Conservation (phyloP, 2,329 filamentous ascomycete genomes). For the Aspergillus novoparasiticus region DNA sequence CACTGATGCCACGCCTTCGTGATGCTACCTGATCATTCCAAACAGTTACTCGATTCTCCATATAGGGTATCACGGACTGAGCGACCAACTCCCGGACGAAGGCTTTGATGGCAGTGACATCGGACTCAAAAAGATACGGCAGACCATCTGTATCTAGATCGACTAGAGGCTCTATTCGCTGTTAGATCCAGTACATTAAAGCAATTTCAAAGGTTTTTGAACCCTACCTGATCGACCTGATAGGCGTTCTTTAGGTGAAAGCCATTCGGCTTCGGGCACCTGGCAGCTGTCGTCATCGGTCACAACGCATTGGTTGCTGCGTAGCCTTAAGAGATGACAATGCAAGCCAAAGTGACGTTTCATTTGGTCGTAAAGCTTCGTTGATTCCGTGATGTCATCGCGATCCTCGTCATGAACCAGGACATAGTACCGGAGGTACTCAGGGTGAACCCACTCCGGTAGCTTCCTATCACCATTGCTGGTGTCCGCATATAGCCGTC, state of each 20-base stretch:
- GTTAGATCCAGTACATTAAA: constrained; percentile 7
- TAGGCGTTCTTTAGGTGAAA: constrained; percentile 83
- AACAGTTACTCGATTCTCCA: constrained; percentile 86
- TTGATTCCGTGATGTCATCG: constrained; percentile 88
- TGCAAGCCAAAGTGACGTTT: constrained; percentile 96
- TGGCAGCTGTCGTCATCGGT: constrained; percentile 89
- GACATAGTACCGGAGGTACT: constrained; percentile 95
- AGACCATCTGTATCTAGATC: constrained; percentile 68
- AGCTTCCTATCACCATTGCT: constrained; percentile 72
- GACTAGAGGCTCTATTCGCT: constrained; percentile 41
- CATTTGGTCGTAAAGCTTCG: constrained; percentile 95
- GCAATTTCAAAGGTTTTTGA: not conserved
- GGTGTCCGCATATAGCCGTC: constrained; percentile 82
- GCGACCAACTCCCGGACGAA: constrained; percentile 95
- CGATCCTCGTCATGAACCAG: constrained; percentile 94
- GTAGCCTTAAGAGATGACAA: constrained; percentile 84
- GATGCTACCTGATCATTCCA: constrained; percentile 99
- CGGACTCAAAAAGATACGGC: constrained; percentile 86
- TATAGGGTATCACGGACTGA: constrained; percentile 90
- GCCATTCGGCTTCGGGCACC: constrained; percentile 83
- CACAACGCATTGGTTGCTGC: constrained; percentile 80
- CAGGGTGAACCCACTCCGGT: constrained; percentile 84
- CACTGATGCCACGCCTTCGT: constrained; percentile 80
- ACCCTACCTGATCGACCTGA: constrained; percentile 61
- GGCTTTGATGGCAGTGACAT: constrained; percentile 81